Evolutionary conservation across 1,284 basidiomycete species (phyloP), one percentile per base, ranked within the genome.

Genomic region (Vanrija sp.): DNA sequence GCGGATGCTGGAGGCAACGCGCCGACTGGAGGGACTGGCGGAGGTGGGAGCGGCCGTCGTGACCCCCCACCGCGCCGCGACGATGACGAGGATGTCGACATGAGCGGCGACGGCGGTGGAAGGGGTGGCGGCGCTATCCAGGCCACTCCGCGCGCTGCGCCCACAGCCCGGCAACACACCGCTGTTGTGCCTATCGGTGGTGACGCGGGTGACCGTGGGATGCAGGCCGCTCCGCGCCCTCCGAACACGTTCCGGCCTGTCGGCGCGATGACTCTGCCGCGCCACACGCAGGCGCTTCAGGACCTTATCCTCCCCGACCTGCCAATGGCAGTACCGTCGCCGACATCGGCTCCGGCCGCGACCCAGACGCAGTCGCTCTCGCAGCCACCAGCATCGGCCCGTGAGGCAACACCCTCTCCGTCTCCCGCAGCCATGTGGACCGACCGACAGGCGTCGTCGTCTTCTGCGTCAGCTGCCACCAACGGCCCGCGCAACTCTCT

Each of bases 71-170:
- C 27, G 19, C 47, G 44, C 7, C 45, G 41, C 35, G 51, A 48
- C 37, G 53, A 56, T 36, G 62, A 55, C 45, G 60, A 57, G 42
- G 58, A 60, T 45, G 59, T 51, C 12, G 48, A 53, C 53, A 51
- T 57, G 45, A 47, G 49, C 37, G 38, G 31, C 18, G 38, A 45
- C 41, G 51, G 51, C 15, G 56, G 52, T 27, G 46, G 44, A 27
- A 41, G 46, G 3, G 47, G 47, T 41, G 46, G 41, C 0, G 41
- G 38, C 2, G 50, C 39, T 15, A 35, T 45, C 5, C 47, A 51
- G 39, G 27, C 46, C 12, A 54, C 54, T 4, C 53, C 53, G 7
- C 51, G 45, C 4, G 44, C 43, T 1, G 31, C 31, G 12, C 31
- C 31, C 31, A 31, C 31, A 4, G 31, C 31, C 4, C 31, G 31